Evolutionary conservation across 495 filamentous ascomycete genomes (phyloP).

Genomic region (Letharia columbiana): DNA sequence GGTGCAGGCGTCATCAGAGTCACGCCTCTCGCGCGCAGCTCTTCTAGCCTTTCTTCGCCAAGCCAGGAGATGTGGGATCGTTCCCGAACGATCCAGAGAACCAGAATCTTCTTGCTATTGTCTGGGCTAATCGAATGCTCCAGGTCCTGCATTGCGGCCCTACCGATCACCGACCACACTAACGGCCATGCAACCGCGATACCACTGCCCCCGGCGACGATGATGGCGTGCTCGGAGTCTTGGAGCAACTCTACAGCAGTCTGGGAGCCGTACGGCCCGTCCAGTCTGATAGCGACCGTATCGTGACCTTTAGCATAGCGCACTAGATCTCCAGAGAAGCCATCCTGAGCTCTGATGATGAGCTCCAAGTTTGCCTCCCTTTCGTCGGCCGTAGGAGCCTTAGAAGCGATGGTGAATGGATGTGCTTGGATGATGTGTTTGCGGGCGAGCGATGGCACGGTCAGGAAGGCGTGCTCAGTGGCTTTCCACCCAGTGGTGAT

Average conservation of each 20-base stretch:
- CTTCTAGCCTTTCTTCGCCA: slow-evolving; percentile 35
- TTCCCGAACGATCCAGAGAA: slow-evolving; percentile 53
- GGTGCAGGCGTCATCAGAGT: slow-evolving; percentile 43
- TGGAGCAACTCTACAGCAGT: slow-evolving; percentile 36
- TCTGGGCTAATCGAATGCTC: background rate
- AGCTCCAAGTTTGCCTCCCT: slow-evolving; percentile 41
- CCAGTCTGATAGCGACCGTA: slow-evolving; percentile 34
- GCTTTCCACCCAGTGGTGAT: slow-evolving; percentile 46
- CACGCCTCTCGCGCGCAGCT: slow-evolving; percentile 38
- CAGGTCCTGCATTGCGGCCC: background rate
- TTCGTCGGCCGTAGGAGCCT: slow-evolving; percentile 27
- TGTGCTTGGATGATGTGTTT: slow-evolving; percentile 45
- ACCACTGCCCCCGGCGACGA: slow-evolving; percentile 56
- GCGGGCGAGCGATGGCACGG: slow-evolving; percentile 40
- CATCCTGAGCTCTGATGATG: slow-evolving; percentile 48
- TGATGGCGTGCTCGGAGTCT: slow-evolving; percentile 36
- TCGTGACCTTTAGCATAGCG: slow-evolving; percentile 36
- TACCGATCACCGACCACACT: slow-evolving; percentile 31
- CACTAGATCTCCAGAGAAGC: slow-evolving; percentile 49
- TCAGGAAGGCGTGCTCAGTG: slow-evolving; percentile 52
- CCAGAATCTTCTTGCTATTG: slow-evolving; percentile 34
- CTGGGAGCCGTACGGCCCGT: slow-evolving; percentile 52
- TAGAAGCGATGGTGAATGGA: slow-evolving; percentile 54
- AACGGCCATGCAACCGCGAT: slow-evolving; percentile 51
- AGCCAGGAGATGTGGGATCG: slow-evolving; percentile 44